A percentile compares a stretch with the other conserved stretches of the same genome.
Evolutionary conservation across 352 stramenopile genomes (phyloP).

Genomic region (Aphanomyces invadans): DNA sequence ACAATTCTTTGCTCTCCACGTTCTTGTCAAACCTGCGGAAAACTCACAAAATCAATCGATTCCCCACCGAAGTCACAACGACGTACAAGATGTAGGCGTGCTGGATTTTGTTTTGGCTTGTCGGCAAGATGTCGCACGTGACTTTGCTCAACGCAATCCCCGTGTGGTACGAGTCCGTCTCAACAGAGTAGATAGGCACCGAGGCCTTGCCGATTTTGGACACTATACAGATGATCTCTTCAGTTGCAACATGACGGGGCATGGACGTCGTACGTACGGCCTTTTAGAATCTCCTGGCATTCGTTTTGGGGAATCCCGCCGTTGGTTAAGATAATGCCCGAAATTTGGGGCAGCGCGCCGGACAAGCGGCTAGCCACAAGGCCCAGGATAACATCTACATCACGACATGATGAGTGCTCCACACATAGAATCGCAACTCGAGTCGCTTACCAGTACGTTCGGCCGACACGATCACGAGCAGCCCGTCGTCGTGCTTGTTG

Average conservation of each 20-base stretch:
- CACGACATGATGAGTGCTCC: not conserved
- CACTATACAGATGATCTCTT: constrained; percentile 33
- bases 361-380: constrained; percentile 59
- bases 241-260: too few relatives aligned
- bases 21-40: constrained; percentile 44
- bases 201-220: constrained; percentile 57
- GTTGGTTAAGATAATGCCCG: constrained; percentile 68
- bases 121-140: constrained; percentile 59
- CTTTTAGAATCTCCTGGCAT: constrained; percentile 58
- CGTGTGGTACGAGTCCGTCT: constrained; percentile 57
- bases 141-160: constrained; percentile 46
- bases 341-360: constrained; percentile 54
- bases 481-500: constrained; percentile 68
- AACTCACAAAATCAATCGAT: not conserved
- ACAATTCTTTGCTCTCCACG: constrained; percentile 54
- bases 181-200: constrained; percentile 66
- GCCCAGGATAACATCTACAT: constrained; percentile 52
- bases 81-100: constrained; percentile 43
- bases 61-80: not conserved
- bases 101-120: constrained; percentile 59
- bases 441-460: constrained; percentile 36
- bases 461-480: constrained; percentile 67
- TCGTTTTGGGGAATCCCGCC: constrained; percentile 68
- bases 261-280: constrained; percentile 24
- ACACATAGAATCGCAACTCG: not conserved